Conservation (phyloP, 2,329 filamentous ascomycete species). For the Leptographium radiaticola region DNA sequence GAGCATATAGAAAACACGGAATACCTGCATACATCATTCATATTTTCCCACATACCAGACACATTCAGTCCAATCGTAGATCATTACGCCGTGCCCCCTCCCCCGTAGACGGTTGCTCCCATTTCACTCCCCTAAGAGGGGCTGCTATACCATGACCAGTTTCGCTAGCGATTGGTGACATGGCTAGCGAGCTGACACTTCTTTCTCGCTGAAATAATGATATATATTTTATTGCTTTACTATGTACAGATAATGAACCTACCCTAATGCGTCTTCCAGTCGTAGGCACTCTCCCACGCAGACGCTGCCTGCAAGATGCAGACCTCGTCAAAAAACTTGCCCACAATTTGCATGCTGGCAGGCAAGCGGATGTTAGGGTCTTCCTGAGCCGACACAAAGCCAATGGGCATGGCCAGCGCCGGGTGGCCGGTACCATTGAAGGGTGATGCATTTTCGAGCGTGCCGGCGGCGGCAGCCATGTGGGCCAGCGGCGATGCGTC, state of each 20-base stretch:
- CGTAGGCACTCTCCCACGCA: constrained; percentile 11
- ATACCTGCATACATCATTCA: not conserved
- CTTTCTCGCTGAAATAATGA: not conserved
- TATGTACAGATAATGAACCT: not conserved
- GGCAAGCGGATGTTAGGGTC: constrained; percentile 16
- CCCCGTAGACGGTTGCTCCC: too few relatives aligned
- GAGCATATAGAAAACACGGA: not conserved
- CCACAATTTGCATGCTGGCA: constrained; percentile 25
- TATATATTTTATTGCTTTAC: not conserved
- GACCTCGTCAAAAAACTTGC: constrained; percentile 22
- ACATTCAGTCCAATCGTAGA: too few relatives aligned
- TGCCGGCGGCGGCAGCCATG: constrained; percentile 3
- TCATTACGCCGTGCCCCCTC: too few relatives aligned
- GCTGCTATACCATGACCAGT: too few relatives aligned
- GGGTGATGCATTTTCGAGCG: constrained; percentile 7
- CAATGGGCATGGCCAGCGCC: constrained; percentile 9
- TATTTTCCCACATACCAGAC: too few relatives aligned
- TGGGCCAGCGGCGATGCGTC: constrained; percentile 7
- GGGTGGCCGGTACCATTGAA: constrained; percentile 11
- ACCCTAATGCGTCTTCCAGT: constrained; percentile 7
- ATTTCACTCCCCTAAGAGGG: too few relatives aligned
- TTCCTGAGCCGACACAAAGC: constrained; percentile 5
- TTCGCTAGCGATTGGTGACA: too few relatives aligned
- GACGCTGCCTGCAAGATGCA: constrained; percentile 11
- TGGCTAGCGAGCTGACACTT: too few relatives aligned